A percentile compares a stretch with the other conserved stretches of the same genome.
phyloP scores from a whole-genome alignment of 2,329 filamentous ascomycete species.

The Aspergillus alliaceus region DNA sequence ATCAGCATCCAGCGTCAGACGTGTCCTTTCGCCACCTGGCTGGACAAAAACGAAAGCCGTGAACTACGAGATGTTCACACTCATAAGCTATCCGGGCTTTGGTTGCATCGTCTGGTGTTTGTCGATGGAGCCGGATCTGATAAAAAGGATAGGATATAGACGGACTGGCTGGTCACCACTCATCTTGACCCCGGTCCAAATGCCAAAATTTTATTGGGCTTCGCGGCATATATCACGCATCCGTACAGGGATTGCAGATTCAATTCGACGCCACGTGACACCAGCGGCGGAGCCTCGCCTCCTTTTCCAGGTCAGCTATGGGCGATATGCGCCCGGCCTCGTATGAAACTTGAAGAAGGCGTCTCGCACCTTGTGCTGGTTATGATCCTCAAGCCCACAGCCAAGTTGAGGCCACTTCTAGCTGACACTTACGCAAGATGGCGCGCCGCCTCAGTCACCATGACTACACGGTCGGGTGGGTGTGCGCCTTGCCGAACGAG shows the following conservation, averaged over 20 bases:
- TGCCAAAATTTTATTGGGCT: background rate
- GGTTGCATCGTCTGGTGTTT: background rate
- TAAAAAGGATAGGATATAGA: background rate
- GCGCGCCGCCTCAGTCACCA: background rate
- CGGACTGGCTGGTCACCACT: background rate
- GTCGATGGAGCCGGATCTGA: background rate
- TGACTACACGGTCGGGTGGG: constrained; percentile 44
- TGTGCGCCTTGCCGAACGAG: constrained; percentile 39
- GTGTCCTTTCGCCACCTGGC: background rate
- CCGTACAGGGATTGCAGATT: background rate
- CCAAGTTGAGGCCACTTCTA: background rate
- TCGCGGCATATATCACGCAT: background rate
- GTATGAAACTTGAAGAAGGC: background rate
- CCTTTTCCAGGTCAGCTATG: background rate
- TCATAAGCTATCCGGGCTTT: background rate
- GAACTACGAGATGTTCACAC: background rate
- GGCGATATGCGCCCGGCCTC: background rate
- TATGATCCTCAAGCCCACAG: background rate
- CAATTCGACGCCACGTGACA: background rate
- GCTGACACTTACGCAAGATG: background rate
- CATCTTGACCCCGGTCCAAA: background rate
- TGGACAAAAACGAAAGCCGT: background rate
- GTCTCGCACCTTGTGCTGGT: background rate
- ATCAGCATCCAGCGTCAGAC: background rate
- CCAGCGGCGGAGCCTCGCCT: background rate